Percentiles rank a stretch among this genome's conserved stretches.
phyloP scores from a whole-genome alignment of 2,329 filamentous ascomycete genomes.

The Cylindrodendrum hubeiense region DNA sequence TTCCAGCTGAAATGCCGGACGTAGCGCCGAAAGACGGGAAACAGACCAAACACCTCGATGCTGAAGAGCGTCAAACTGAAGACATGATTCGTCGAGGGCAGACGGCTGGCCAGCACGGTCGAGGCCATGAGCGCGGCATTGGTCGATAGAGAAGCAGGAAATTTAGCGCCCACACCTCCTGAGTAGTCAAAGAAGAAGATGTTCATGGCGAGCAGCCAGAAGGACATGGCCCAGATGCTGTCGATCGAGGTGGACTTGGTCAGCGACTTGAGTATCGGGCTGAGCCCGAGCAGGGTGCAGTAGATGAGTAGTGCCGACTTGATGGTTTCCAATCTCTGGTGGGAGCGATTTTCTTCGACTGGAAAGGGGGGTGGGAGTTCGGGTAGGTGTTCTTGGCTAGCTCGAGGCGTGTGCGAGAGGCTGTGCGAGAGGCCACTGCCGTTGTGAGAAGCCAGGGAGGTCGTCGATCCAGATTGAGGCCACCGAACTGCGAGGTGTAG shows the following conservation, averaged over 20 bases:
- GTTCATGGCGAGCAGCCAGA: slow-evolving; percentile 93
- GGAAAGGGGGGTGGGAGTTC: slow-evolving; percentile 45
- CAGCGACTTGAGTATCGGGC: slow-evolving; percentile 96
- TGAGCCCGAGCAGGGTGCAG: slow-evolving; percentile 89
- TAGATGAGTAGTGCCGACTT: slow-evolving; percentile 96
- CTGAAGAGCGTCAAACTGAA: slow-evolving; percentile 96
- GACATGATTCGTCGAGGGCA: slow-evolving; percentile 92
- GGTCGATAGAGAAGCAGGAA: slow-evolving; percentile 84
- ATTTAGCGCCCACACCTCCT: slow-evolving; percentile 72
- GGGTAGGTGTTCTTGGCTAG: slow-evolving; percentile 48
- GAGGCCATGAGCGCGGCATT: slow-evolving; percentile 98
- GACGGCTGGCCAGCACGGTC: slow-evolving; percentile 89
- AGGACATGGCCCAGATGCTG: slow-evolving; percentile 97
- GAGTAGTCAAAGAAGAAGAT: slow-evolving; percentile 99
- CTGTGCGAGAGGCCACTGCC: slow-evolving; percentile 36
- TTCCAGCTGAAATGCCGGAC: slow-evolving; percentile 84
- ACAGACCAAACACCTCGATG: slow-evolving; percentile 96
- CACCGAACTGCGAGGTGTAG: slow-evolving; percentile 52
- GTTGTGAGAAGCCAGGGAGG: slow-evolving; percentile 60
- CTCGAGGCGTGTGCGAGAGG: slow-evolving; percentile 40
- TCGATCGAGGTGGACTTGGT: slow-evolving; percentile 92
- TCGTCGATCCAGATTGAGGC: slow-evolving; percentile 66
- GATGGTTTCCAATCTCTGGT: slow-evolving; percentile 78
- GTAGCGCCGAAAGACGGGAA: slow-evolving; percentile 96
- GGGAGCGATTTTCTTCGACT: slow-evolving; percentile 56